Conservation (phyloP, 306 rosid species). For the Medicago arabica region DNA sequence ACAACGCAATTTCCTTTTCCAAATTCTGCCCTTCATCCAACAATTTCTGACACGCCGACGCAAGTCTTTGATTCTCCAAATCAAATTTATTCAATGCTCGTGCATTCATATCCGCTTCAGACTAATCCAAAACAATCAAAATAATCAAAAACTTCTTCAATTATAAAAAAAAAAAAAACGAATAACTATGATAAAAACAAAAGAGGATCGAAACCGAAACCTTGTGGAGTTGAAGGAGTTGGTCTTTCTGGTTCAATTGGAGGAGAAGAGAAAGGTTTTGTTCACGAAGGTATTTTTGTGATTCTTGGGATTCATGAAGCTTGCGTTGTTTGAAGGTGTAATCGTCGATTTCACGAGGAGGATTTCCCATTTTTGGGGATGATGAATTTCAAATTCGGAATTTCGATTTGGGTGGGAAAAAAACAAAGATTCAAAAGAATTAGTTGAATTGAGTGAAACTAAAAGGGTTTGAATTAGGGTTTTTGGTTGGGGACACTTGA, state of each 20-base stretch:
- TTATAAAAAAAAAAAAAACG: neutral
- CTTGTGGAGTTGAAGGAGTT: conserved; percentile 62
- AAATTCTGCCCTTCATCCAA: conserved; percentile 60
- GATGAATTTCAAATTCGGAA: neutral
- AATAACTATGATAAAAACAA: neutral
- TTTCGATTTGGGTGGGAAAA: neutral
- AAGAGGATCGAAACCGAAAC: conserved; percentile 30
- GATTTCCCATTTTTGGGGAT: conserved; percentile 56
- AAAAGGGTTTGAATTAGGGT: no score
- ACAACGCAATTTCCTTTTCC: conserved; percentile 81
- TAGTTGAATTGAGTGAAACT: no score
- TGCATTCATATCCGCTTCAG: conserved; percentile 77
- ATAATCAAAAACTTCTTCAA: neutral
- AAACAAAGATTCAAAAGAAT: neutral
- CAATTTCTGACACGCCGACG: conserved; percentile 61
- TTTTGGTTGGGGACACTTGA: neutral
- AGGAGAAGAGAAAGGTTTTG: conserved; percentile 51
- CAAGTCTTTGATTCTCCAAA: conserved; percentile 83
- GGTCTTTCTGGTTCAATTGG: conserved; percentile 69
- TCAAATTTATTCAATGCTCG: conserved; percentile 85
- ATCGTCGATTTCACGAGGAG: conserved; percentile 58
- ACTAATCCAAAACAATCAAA: conserved; percentile 44
- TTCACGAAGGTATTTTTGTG: conserved; percentile 59
- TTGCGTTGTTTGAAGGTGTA: conserved; percentile 64
- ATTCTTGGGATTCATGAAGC: conserved; percentile 70